phyloP scores from a whole-genome alignment of 2,329 filamentous ascomycete genomes.

The Fusarium nygamai region DNA sequence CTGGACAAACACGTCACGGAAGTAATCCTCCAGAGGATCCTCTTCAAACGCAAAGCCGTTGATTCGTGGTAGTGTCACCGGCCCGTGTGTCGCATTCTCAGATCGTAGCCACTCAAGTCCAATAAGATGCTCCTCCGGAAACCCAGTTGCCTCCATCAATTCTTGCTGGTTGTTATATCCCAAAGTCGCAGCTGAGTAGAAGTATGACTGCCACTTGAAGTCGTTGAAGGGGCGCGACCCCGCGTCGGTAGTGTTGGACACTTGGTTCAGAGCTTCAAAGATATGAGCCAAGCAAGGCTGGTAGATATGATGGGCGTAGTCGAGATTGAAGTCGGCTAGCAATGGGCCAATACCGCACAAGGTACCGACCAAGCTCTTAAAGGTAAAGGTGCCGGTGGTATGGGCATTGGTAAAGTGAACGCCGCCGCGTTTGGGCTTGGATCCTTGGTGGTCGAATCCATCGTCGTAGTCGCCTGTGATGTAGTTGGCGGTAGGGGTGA shows the following conservation, averaged over 20 bases:
- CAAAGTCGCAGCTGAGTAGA: constrained; percentile 47
- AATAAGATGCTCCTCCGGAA: constrained; percentile 40
- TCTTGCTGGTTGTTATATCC: constrained; percentile 48
- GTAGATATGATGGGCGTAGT: constrained; percentile 54
- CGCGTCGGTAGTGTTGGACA: constrained; percentile 11
- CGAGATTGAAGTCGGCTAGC: constrained; percentile 54
- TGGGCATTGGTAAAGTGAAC: constrained; percentile 53
- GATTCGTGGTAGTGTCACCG: constrained; percentile 43
- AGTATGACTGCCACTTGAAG: constrained; percentile 47
- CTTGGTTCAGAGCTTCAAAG: constrained; percentile 47
- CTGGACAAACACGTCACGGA: constrained; percentile 45
- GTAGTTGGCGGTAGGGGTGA: constrained; percentile 48
- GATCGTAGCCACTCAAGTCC: constrained; percentile 45
- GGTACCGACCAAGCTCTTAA: constrained; percentile 55
- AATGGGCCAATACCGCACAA: constrained; percentile 55
- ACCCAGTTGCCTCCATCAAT: constrained; percentile 45
- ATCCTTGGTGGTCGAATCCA: constrained; percentile 42
- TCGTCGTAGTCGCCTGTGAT: constrained; percentile 51
- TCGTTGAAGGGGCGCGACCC: constrained; percentile 7
- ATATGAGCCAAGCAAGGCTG: constrained; percentile 56
- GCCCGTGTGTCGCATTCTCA: constrained; percentile 44
- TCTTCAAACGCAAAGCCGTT: constrained; percentile 51
- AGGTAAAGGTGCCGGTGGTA: constrained; percentile 55
- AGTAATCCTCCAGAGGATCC: constrained; percentile 45
- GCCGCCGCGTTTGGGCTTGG: constrained; percentile 47